Base-by-base conservation (phyloP, 768 basidiomycete species). In the Paxillus involutus region DNA sequence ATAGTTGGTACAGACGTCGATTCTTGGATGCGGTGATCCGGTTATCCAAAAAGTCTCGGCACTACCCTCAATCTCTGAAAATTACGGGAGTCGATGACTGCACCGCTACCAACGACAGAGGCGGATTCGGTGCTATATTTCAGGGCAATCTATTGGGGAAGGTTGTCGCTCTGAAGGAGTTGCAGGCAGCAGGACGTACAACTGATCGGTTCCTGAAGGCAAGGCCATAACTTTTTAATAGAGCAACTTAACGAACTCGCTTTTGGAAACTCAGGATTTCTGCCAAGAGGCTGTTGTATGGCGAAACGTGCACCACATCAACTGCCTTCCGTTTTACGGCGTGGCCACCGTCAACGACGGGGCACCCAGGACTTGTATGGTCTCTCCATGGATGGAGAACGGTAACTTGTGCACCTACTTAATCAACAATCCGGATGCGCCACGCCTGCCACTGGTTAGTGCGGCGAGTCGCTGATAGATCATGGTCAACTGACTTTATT, bases 111-210 rank as follows among this genome's bases (percentile, higher is more conserved):
- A 44, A 53, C 6, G 56, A 61, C 10, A 55, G 55, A 30, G 72
- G 72, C 35, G 67, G 65, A 3, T 75, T 68, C 53, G 72, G 72
- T 36, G 61, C 66, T 44, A 67, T 73, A 48, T 71, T 62, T 47
- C 62, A 63, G 29, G 71, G 71, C 13, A 50, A 40, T 26, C 55
- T 66, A 19, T 63, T 52, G 3, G 67, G 59, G 17, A 68, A 58
- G 48, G 47, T 56, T 19, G 70, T 74, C 12, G 71, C 70, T 3
- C 47, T 74, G 47, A 73, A 73, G 47, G 63, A 66, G 16, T 35
- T 73, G 19, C 65, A 62, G 44, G 37, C 43, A 44, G 52, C 40
- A 3, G 51, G 56, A 3, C 68, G 53, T 47, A 67, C 53, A 44
- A 10, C 68, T 32, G 65, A 57, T 17, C 44, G 46, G 45, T 69